phyloP scores from a whole-genome alignment of 2,329 filamentous ascomycete genomes.

The Chaetomium sp. region DNA sequence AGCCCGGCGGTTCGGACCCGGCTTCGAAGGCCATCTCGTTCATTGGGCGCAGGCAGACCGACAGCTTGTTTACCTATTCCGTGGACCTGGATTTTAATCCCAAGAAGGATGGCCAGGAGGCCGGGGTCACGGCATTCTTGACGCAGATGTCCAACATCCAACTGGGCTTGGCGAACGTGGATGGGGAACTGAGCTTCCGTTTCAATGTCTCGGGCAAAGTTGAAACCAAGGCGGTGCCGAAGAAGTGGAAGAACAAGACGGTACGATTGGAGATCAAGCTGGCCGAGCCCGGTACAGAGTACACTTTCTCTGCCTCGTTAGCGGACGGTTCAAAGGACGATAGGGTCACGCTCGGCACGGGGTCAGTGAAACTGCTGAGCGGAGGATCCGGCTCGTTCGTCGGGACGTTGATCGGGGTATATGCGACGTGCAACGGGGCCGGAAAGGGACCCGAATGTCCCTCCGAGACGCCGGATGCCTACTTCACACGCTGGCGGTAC shows the following conservation, averaged over 20 bases:
- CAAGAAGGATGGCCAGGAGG: constrained; percentile 25
- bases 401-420: constrained; percentile 30
- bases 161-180: constrained; percentile 26
- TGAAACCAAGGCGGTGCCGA: constrained; percentile 20
- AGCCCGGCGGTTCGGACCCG: constrained; percentile 10
- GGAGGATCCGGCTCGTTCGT: constrained; percentile 30
- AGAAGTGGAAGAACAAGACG: constrained; percentile 20
- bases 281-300: too few relatives aligned
- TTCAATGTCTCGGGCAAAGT: constrained; percentile 12
- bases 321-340: too few relatives aligned
- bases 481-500: constrained; percentile 24
- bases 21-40: constrained; percentile 26
- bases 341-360: constrained; percentile 23
- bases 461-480: constrained; percentile 24
- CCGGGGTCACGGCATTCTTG: constrained; percentile 30
- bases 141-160: constrained; percentile 30
- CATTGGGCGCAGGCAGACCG: constrained; percentile 28
- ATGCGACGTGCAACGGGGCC: constrained; percentile 33
- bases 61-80: constrained; percentile 29
- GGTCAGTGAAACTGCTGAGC: constrained; percentile 28
- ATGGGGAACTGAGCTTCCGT: constrained; percentile 20
- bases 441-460: constrained; percentile 26
- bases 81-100: constrained; percentile 28
- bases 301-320: too few relatives aligned
- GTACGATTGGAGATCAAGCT: not conserved